phyloP scores from a whole-genome alignment of 2,329 filamentous ascomycete species.

The Magnaporthiopsis poae region DNA sequence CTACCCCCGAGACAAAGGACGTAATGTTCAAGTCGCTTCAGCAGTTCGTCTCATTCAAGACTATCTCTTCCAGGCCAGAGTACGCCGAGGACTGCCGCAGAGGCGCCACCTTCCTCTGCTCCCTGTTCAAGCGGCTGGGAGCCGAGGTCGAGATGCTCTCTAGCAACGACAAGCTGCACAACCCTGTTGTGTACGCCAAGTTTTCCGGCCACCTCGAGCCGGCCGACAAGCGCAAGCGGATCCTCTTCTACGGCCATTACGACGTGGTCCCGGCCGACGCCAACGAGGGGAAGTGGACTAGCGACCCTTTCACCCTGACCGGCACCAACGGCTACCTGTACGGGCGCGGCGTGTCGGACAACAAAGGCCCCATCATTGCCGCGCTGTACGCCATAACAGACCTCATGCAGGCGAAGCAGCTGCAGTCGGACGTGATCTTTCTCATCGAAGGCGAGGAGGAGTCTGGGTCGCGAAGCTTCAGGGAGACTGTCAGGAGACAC shows the following conservation, averaged over 20 bases:
- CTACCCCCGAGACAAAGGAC: slow-evolving; percentile 31
- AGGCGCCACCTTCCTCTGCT: slow-evolving; percentile 81
- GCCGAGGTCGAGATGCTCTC: slow-evolving; percentile 85
- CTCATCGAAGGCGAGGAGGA: slow-evolving; percentile 96
- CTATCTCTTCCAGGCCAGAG: slow-evolving; percentile 75
- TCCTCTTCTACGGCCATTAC: slow-evolving; percentile 96
- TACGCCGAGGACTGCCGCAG: slow-evolving; percentile 86
- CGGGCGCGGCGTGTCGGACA: slow-evolving; percentile 91
- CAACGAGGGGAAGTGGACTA: slow-evolving; percentile 71
- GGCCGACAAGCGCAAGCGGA: slow-evolving; percentile 62
- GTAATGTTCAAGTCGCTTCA: slow-evolving; percentile 61
- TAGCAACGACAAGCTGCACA: slow-evolving; percentile 60
- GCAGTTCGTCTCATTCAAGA: slow-evolving; percentile 85
- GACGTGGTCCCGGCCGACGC: slow-evolving; percentile 88
- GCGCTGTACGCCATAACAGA: slow-evolving; percentile 90
- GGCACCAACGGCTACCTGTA: slow-evolving; percentile 90
- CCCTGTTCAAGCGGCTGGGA: slow-evolving; percentile 83
- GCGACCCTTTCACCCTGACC: slow-evolving; percentile 79
- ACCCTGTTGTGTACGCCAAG: slow-evolving; percentile 85
- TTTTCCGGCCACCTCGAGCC: slow-evolving; percentile 68
- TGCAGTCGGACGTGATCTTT: slow-evolving; percentile 84
- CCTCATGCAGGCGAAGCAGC: slow-evolving; percentile 68
- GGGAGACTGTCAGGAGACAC: slow-evolving; percentile 67
- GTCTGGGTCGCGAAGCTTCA: slow-evolving; percentile 82
- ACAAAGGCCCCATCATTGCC: slow-evolving; percentile 91